These are phyloP conservation scores for Tribonema minus DNA, from an alignment of 108 stramenopile genomes.

Conservation along the genomic window DNA sequence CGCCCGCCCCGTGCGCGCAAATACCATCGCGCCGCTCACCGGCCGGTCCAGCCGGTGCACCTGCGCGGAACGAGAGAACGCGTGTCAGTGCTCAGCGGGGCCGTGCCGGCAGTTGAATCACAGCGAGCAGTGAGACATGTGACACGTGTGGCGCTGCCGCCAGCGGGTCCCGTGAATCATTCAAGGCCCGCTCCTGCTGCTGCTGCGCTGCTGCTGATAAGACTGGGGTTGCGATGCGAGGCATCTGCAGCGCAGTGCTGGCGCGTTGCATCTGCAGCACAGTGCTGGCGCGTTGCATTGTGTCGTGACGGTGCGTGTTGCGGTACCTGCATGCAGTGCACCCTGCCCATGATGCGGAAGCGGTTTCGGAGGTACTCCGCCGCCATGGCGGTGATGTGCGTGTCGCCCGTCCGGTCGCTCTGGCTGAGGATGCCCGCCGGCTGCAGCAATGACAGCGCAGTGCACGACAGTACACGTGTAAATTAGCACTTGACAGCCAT, in stretches of 20 bases:
- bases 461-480: too few species aligned
- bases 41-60: neutral
- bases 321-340: neutral
- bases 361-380: neutral
- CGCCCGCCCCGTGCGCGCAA: neutral
- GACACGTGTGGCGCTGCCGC: neutral
- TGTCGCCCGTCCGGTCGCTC: neutral
- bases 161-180: neutral
- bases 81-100: neutral
- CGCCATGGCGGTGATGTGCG: neutral
- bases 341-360: neutral
- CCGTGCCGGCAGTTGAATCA: neutral
- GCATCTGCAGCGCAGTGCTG: too few species aligned
- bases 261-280: too few species aligned
- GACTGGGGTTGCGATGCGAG: neutral
- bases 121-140: neutral
- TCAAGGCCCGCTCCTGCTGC: neutral
- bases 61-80: neutral
- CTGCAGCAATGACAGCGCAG: too few species aligned
- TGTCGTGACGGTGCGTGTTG: too few species aligned
- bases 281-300: too few species aligned
- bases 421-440: neutral
- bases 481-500: too few species aligned
- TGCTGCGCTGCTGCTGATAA: neutral
- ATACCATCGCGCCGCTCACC: neutral